These are phyloP conservation scores for Pichia rugopelliculosa DNA, from an alignment of 805 yeast species.

Conservation along the genomic window DNA sequence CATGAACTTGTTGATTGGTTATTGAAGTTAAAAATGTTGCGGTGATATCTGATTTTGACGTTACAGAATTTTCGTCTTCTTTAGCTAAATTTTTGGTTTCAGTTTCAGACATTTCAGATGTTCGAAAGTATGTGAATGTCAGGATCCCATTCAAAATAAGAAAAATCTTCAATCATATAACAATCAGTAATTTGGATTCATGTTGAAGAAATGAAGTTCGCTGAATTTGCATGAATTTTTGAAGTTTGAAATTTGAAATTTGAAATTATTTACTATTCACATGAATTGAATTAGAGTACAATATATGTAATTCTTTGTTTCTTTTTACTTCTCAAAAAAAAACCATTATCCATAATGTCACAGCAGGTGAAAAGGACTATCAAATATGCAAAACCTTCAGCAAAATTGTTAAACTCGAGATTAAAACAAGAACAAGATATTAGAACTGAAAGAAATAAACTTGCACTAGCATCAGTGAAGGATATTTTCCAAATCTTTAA, in stretches of 20 bases:
- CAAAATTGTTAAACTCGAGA: conserved; percentile 14
- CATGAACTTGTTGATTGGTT: conserved; percentile 72
- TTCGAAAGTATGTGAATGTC: not conserved
- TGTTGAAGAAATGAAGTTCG: not conserved
- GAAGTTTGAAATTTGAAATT: not conserved
- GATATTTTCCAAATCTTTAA: conserved; percentile 31
- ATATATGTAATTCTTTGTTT: too few species aligned
- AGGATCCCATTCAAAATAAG: too few species aligned
- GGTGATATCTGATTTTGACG: conserved; percentile 7
- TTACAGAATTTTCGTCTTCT: not conserved
- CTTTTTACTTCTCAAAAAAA: too few species aligned
- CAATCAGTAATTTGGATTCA: not conserved
- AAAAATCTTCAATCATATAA: too few species aligned
- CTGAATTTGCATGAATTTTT: not conserved
- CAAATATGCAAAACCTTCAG: conserved; percentile 18
- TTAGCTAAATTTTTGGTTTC: not conserved
- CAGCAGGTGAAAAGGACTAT: conserved; percentile 2
- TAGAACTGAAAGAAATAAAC: conserved; percentile 27
- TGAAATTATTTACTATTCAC: too few species aligned
- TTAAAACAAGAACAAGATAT: conserved; percentile 24
- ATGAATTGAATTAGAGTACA: too few species aligned
- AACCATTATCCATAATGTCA: not conserved
- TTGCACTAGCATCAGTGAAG: conserved; percentile 34
- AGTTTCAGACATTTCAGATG: not conserved
- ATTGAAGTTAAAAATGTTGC: conserved; percentile 62